Conservation (phyloP, 2,329 filamentous ascomycete species). For the Sclerotinia subarctica region DNA sequence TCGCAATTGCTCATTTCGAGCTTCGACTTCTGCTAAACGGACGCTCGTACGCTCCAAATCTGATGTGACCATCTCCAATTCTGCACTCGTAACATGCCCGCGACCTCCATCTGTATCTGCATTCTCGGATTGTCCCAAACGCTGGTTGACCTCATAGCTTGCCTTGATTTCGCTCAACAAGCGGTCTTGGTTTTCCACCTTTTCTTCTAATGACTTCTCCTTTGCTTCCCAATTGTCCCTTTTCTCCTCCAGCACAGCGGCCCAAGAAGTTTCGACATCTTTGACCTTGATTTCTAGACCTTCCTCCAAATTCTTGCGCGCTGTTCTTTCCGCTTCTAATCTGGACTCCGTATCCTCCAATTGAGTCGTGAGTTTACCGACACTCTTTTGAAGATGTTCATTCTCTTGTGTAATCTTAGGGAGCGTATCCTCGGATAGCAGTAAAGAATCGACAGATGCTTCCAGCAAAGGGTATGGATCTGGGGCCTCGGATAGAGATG, state of each 20-base stretch:
- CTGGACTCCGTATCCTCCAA: conserved; percentile 78
- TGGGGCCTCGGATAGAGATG: conserved; percentile 88
- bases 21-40: conserved; percentile 84
- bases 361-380: conserved; percentile 72
- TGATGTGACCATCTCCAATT: conserved; percentile 88
- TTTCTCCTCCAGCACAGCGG: conserved; percentile 86
- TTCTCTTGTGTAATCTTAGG: conserved; percentile 90
- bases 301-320: conserved; percentile 72
- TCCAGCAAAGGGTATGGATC: conserved; percentile 96
- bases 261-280: conserved; percentile 87
- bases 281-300: conserved; percentile 76
- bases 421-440: conserved; percentile 86
- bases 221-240: conserved; percentile 95
- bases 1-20: conserved; percentile 88
- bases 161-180: conserved; percentile 93
- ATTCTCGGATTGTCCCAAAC: conserved; percentile 71
- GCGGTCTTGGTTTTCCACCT: conserved; percentile 89
- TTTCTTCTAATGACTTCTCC: conserved; percentile 86
- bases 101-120: conserved; percentile 54
- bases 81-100: conserved; percentile 74
- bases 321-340: conserved; percentile 72
- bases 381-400: conserved; percentile 75
- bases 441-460: conserved; percentile 90
- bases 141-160: conserved; percentile 92
- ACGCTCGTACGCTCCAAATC: conserved; percentile 88